Evolutionary conservation across 2,329 filamentous ascomycete species (phyloP).

Genomic region (Colletotrichum shisoi): DNA sequence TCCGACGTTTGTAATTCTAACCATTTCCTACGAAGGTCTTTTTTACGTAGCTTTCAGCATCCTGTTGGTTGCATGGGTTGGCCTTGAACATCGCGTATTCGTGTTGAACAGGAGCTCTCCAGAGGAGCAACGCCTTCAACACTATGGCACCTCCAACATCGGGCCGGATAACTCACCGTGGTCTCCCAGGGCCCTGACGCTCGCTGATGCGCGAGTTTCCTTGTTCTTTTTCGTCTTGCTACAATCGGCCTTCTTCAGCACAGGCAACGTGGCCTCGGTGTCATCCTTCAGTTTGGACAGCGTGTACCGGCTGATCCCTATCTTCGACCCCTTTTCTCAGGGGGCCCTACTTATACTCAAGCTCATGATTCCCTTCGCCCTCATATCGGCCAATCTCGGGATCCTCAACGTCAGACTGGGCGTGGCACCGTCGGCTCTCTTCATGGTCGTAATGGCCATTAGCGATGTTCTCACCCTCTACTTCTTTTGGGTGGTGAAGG

Average conservation of each 20-base stretch:
- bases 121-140: conserved; percentile 3
- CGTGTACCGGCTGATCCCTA: conserved; percentile 83
- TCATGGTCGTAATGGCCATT: conserved; percentile 92
- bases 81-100: conserved; percentile 79
- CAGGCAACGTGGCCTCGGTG: conserved; percentile 92
- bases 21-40: conserved; percentile 94
- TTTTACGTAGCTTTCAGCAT: conserved; percentile 92
- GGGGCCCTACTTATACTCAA: conserved; percentile 87
- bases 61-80: conserved; percentile 86
- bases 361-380: conserved; percentile 88
- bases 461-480: conserved; percentile 91
- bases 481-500: conserved; percentile 97
- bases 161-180: neutral
- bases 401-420: conserved; percentile 85
- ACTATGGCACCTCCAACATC: conserved; percentile 1
- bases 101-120: conserved; percentile 3
- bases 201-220: conserved; percentile 86
- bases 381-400: conserved; percentile 93
- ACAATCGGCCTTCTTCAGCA: conserved; percentile 96
- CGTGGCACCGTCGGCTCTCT: conserved; percentile 85
- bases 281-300: conserved; percentile 94
- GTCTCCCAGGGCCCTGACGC: conserved; percentile 70
- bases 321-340: conserved; percentile 95
- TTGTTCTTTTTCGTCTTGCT: conserved; percentile 95
- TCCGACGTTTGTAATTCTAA: conserved; percentile 92